Percentiles rank a stretch among this genome's conserved stretches.
phyloP scores from a whole-genome alignment of 2,329 filamentous ascomycete species.

The Xylariaceae sp. region DNA sequence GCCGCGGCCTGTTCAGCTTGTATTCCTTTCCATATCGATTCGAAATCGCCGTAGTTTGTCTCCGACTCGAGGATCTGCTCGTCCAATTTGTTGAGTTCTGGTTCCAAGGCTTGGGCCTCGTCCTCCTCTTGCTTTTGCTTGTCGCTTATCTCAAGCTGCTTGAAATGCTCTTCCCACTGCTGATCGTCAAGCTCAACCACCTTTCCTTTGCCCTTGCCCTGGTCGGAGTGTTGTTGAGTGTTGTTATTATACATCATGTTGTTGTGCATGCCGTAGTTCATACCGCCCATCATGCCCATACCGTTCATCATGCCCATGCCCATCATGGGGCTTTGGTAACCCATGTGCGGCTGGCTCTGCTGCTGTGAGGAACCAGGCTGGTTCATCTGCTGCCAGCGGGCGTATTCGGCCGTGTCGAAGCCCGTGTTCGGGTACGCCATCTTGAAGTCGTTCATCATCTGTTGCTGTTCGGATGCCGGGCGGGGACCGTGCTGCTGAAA shows the following conservation, averaged over 20 bases:
- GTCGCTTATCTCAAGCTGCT: constrained; percentile 59
- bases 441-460: constrained; percentile 71
- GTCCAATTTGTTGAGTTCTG: constrained; percentile 86
- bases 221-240: background rate
- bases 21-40: constrained; percentile 83
- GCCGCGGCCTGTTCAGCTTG: constrained; percentile 71
- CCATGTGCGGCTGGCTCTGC: constrained; percentile 57
- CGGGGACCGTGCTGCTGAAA: constrained; percentile 37
- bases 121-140: constrained; percentile 53
- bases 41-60: constrained; percentile 80
- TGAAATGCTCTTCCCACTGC: constrained; percentile 96
- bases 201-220: constrained; percentile 78
- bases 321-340: constrained; percentile 61
- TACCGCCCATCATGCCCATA: constrained; percentile 53
- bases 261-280: constrained; percentile 52
- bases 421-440: constrained; percentile 50
- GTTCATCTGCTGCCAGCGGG: constrained; percentile 75
- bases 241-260: constrained; percentile 48
- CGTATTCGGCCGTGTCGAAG: constrained; percentile 83
- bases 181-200: constrained; percentile 91
- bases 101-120: constrained; percentile 70
- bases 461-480: constrained; percentile 45
- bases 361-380: constrained; percentile 50
- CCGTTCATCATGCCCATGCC: constrained; percentile 46
- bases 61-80: constrained; percentile 60